These are phyloP conservation scores for Coriolopsis trogii DNA, from an alignment of 1,284 basidiomycete species.

Conservation along the genomic window DNA sequence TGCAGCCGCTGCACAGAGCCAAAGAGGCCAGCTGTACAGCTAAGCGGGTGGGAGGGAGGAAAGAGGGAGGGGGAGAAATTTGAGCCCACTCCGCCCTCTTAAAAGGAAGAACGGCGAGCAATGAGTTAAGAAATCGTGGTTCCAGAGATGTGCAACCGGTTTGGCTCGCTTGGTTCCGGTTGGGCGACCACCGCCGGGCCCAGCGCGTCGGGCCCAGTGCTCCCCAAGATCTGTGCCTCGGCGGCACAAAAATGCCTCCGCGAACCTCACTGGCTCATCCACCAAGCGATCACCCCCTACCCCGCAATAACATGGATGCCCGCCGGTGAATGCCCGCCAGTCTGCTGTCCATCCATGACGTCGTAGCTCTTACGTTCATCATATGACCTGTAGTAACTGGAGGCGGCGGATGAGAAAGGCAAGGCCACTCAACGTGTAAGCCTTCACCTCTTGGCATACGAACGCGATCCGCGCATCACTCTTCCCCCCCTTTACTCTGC, in stretches of 20 bases:
- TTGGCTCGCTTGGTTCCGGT: not conserved
- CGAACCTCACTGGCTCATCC: not conserved
- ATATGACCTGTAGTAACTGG: too few species aligned
- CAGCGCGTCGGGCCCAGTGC: not conserved
- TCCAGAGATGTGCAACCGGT: slow-evolving; percentile 11
- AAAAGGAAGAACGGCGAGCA: slow-evolving; percentile 6
- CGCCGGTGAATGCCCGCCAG: not conserved
- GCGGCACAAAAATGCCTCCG: slow-evolving; percentile 3
- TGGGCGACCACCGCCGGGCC: not conserved
- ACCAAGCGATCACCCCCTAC: not conserved
- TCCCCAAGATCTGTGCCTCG: slow-evolving; percentile 1
- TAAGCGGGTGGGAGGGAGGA: not conserved
- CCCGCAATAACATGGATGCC: not conserved
- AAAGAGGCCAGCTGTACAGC: too few species aligned
- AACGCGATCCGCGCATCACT: too few species aligned
- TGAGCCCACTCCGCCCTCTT: not conserved
- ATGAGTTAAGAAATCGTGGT: slow-evolving; percentile 2
- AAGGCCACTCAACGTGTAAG: too few species aligned
- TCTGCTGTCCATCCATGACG: too few species aligned
- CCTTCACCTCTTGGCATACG: too few species aligned
- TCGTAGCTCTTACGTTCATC: too few species aligned
- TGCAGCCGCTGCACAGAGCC: too few species aligned
- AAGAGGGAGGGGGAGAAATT: not conserved
- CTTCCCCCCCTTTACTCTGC: too few species aligned
- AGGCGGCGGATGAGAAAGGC: too few species aligned